Base-by-base conservation (phyloP, 768 basidiomycete genomes). In the Flagelloscypha sp. region DNA sequence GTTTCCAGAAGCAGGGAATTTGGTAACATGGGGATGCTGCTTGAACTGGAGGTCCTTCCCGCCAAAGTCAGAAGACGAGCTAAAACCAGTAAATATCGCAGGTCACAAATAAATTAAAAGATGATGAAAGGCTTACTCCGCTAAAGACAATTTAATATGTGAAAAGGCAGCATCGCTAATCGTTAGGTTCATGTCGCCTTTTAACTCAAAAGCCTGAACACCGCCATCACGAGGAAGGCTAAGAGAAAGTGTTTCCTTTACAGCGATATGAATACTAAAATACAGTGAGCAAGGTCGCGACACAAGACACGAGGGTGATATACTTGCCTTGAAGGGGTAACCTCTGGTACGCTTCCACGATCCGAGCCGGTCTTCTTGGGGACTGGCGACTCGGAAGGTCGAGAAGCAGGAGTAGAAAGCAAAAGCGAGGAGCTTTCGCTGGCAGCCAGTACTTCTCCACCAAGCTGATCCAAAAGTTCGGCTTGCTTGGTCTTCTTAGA, bases 21-120 rank as follows among this genome's bases (percentile, higher is more conserved):
- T 94, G 40, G 79, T 84, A 10, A 97, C 85, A 41, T 95, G 83
- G 6, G 94, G 94, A 50, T 97, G 95, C 47, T 95, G 90, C 60
- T 97, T 97, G 73, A 94, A 95, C 56, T 94, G 90, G 27, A 97
- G 60, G 24, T 72, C 79, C 37, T 65, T 63, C 33, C 71, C 73
- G 37, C 70, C 78, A 38, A 80, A 73, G 42, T 77, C 73, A 8
- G 66, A 62, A 10, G 72, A 58, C 12, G 75, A 59, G 1, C 75
- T 59, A 1, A n/a, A n/a, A n/a, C n/a, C n/a, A n/a, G n/a, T n/a
- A n/a, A n/a, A n/a, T n/a, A n/a, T n/a, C n/a, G n/a, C n/a, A n/a
- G n/a, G n/a, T n/a, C n/a, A n/a, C n/a, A n/a, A n/a, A n/a, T n/a
- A n/a, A n/a, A n/a, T n/a, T n/a, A n/a, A n/a, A n/a, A n/a, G n/a